Evolutionary conservation across 2,329 filamentous ascomycete genomes (phyloP), one percentile per base, ranked within the genome.

Genomic region (Fusarium sp.): DNA sequence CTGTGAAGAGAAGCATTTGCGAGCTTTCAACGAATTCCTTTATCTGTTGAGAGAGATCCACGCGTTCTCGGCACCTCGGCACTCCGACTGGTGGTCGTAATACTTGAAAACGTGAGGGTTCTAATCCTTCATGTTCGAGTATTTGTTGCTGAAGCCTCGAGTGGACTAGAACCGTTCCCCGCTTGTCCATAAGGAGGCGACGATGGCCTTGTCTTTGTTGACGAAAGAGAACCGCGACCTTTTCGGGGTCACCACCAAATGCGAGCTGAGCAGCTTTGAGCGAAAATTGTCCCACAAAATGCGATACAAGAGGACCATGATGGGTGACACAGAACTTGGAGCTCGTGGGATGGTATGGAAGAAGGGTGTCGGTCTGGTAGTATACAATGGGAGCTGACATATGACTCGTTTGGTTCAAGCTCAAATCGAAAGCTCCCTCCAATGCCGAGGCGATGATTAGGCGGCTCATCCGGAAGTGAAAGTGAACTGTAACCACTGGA

Each of bases 361-460:
- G 57, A 18, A 60, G 57, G 34, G 57, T 60, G 57, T 60, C 57
- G 39, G 57, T 60, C 57, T 60, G 57, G 39, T 60, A 60, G 57
- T 60, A 60, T 32, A 60, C 25, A 27, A 60, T 60, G 4, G 57
- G 39, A 25, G 23, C 39, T 43, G 57, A 60, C 35, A 41, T 23
- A 18, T 45, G 37, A 60, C 18, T 43, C 39, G 13, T 60, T 16
- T 60, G 37, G 14, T 43, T 45, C 34, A 27, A 45, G 39, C 57
- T 60, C 57, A 60, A n/a, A 45, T 45, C 11, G 25, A 60, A 60
- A 6, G 57, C 57, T 32, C 57, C 57, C 23, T 60, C 32, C 57
- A 60, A 34, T 60, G 27, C 57, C n/a, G 57, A 43, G 57, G 25
- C 37, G 57, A 60, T 60, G 6, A 27, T 45, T 20, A n/a, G 16